phyloP scores from a whole-genome alignment of 2,329 filamentous ascomycete genomes.

The Thermoascus crustaceus region DNA sequence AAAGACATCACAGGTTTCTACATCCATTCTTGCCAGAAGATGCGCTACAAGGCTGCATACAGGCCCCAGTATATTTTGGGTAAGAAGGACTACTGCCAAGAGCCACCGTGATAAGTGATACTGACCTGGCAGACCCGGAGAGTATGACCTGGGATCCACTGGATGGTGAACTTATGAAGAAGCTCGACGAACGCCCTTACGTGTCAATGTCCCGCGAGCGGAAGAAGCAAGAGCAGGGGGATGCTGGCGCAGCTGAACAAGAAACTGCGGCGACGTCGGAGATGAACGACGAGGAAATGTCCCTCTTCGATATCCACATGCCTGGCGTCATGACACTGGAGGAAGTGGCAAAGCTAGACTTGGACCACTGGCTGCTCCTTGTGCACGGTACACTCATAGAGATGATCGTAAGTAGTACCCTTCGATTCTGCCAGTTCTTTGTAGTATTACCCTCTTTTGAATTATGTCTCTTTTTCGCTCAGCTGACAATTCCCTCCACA shows the following conservation, averaged over 20 bases:
- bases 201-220: conserved; percentile 38
- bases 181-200: conserved; percentile 36
- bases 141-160: conserved; percentile 38
- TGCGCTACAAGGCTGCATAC: conserved; percentile 44
- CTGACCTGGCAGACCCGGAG: conserved; percentile 35
- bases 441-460: neutral
- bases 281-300: conserved; percentile 34
- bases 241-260: conserved; percentile 1
- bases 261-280: conserved; percentile 9
- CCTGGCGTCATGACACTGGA: conserved; percentile 38
- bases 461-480: neutral
- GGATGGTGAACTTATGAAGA: conserved; percentile 32
- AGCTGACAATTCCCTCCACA: neutral
- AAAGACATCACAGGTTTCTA: conserved; percentile 44
- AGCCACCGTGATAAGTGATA: conserved; percentile 4
- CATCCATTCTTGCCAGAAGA: conserved; percentile 50
- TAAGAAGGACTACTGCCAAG: conserved; percentile 15
- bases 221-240: conserved; percentile 6
- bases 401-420: conserved; percentile 28
- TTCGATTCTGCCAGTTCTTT: neutral
- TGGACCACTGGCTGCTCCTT: conserved; percentile 38
- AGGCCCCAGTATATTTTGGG: conserved; percentile 42
- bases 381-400: conserved; percentile 35
- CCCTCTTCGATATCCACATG: conserved; percentile 39
- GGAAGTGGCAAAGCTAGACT: conserved; percentile 34